Base-by-base conservation (phyloP, 1,284 basidiomycete species). In the Takashimella tepidaria region DNA sequence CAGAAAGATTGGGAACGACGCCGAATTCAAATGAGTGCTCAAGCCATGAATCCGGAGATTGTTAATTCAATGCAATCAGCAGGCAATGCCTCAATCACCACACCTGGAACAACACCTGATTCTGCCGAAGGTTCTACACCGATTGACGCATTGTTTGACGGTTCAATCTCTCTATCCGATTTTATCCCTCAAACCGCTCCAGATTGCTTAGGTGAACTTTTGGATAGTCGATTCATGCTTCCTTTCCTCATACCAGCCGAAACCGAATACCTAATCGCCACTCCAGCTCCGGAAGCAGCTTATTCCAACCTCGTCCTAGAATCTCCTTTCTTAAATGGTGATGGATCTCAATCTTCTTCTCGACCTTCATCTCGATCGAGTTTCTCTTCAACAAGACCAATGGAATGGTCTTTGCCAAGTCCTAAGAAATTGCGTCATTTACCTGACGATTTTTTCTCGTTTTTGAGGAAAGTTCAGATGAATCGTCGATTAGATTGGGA, bases 1-100 rank as follows among this genome's bases (percentile, higher is more conserved):
- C 92, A 96, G 73, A 89, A 89, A 66, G 93, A 98, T 69, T 98
- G 95, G 95, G 92, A 96, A 75, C 79, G 88, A 54, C 85, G 88
- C 71, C 80, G 89, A 24, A 83, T 93, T 27, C 88, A 89, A 66
- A 77, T 87, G 21, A 87, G 87, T 3, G 86, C 86, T 19, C 54
- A 54, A 45, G 50, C 41, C 25, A 53, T 51, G 50, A 41, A 53
- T 41, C 50, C 51, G 13, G 22, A 48, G 6, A 16, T 8, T 16
- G 31, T 8, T 8, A 16, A 8, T 8, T 8, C 8, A 8, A 16
- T 8, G 10, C 31, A 37, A 37, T 16, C 31, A 16, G 31, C 10
- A 37, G n/a, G n/a, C n/a, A n/a, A n/a, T n/a, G n/a, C n/a, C n/a
- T 37, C 31, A 8, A 16, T 8, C 16, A 37, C 31, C 10, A 37